Evolutionary conservation across 108 stramenopile genomes (phyloP), one percentile per base, ranked within the genome.

Genomic region (Hondaea fermentalgiana): DNA sequence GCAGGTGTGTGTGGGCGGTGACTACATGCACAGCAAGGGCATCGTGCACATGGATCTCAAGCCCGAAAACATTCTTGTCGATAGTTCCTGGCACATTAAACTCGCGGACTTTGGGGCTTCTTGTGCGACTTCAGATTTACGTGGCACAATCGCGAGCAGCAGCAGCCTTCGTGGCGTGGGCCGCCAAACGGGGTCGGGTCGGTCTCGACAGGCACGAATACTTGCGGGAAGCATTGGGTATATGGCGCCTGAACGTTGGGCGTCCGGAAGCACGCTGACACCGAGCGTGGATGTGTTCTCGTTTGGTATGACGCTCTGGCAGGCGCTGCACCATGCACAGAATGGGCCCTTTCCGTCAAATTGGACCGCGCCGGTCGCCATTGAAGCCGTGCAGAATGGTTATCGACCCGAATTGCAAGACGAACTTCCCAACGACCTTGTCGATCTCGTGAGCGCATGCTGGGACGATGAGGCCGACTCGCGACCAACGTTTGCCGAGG

Each of bases 31-130:
- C 51, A 83, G 51, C 28, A 47, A 53, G 25, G 51, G 28, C 6
- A 83, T 83, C 49, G 51, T 83, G n/a, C 76, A 83, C 23, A 53
- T 83, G 49, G 76, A 83, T 23, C 45, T 83, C 76, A 83, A 83
- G 23, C 76, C 76, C 10, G 6, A 10, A 8, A 83, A 83, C 23
- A 47, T 83, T 47, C 76, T 83, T 35, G 6, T 83, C 19, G 51
- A 83, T 4, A 35, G 10, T 16, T 21, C 76, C 6, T 83, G 76
- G 76, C 19, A 83, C 5, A 23, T 83, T 3, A 83, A 83, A 35
- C 19, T 83, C 6, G 45, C 49, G 1, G 76, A 83, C 51, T 83
- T 83, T 47, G 76, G 76, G 1, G 45, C 51, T 25, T 55, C 76
- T n/a, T 12, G 76, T 2, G 6, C 76, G n/a, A 53, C 6, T 12